Conservation (phyloP, 2,329 filamentous ascomycete genomes). For the Ophiocordyceps sinensis region DNA sequence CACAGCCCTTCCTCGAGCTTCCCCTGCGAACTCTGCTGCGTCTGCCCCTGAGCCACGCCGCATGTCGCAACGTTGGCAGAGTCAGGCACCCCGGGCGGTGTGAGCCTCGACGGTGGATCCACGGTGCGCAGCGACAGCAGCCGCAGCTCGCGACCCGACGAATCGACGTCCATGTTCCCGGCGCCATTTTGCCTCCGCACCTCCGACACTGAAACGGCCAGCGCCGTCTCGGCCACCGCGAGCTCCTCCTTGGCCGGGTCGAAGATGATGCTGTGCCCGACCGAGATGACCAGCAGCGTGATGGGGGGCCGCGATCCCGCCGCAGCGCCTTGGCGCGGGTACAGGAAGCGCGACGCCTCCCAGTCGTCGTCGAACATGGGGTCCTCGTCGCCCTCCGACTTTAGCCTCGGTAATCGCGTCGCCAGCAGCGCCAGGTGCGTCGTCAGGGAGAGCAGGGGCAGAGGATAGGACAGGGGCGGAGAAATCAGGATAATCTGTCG, state of each 20-base stretch:
- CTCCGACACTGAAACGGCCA: slow-evolving; percentile 68
- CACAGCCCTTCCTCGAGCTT: slow-evolving; percentile 60
- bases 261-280: slow-evolving; percentile 82
- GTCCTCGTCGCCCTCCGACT: slow-evolving; percentile 86
- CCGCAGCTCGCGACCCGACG: slow-evolving; percentile 30
- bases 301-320: slow-evolving; percentile 54
- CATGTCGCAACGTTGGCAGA: slow-evolving; percentile 42
- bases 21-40: slow-evolving; percentile 26
- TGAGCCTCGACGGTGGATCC: slow-evolving; percentile 60
- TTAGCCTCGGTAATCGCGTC: slow-evolving; percentile 69
- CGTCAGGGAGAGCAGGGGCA: slow-evolving; percentile 82
- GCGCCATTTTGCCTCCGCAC: slow-evolving; percentile 9
- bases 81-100: slow-evolving; percentile 55
- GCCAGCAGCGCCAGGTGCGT: slow-evolving; percentile 86
- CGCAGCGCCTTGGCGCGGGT: slow-evolving; percentile 34
- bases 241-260: slow-evolving; percentile 87
- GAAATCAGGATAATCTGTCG: slow-evolving; percentile 77
- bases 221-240: slow-evolving; percentile 75
- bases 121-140: slow-evolving; percentile 58
- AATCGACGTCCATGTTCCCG: slow-evolving; percentile 27
- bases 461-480: slow-evolving; percentile 81
- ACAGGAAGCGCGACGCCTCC: slow-evolving; percentile 69
- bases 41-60: slow-evolving; percentile 16
- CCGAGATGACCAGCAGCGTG: slow-evolving; percentile 77
- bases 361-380: slow-evolving; percentile 98